A percentile compares a stretch with the other conserved stretches of the same genome.
Conservation (phyloP, 495 filamentous ascomycete species). For the Xylaria acuta region DNA sequence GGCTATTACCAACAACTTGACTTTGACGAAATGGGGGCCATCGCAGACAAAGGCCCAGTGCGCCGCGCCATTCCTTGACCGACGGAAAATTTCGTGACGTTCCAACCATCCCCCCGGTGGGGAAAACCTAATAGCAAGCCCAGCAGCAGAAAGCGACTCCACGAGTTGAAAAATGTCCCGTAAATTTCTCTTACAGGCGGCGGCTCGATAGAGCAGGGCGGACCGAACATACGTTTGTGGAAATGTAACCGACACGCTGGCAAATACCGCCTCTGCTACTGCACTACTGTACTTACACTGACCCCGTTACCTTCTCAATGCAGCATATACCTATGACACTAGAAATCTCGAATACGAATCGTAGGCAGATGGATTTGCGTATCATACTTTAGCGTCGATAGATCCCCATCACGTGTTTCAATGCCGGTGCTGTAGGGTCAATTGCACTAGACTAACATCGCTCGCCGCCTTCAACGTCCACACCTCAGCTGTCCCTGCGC, state of each 20-base stretch:
- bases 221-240: conserved; percentile 16
- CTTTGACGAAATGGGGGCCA: background rate
- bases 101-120: background rate
- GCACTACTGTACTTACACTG: background rate
- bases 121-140: background rate
- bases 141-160: conserved; percentile 8
- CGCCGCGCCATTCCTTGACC: background rate
- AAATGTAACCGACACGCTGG: conserved; percentile 11
- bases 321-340: background rate
- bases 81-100: background rate
- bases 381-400: conserved; percentile 5
- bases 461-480: background rate
- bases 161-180: background rate
- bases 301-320: background rate
- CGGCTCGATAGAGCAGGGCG: conserved; percentile 7
- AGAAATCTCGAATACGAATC: conserved; percentile 2
- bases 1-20: background rate
- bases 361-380: background rate
- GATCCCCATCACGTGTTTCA: conserved; percentile 1
- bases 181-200: background rate
- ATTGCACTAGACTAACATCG: background rate
- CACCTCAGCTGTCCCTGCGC: background rate
- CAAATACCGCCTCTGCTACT: background rate
- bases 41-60: background rate
- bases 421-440: too few species aligned